Evolutionary conservation across 1,139 yeast species (phyloP).

Genomic region (Suhomyces panamericanus): DNA sequence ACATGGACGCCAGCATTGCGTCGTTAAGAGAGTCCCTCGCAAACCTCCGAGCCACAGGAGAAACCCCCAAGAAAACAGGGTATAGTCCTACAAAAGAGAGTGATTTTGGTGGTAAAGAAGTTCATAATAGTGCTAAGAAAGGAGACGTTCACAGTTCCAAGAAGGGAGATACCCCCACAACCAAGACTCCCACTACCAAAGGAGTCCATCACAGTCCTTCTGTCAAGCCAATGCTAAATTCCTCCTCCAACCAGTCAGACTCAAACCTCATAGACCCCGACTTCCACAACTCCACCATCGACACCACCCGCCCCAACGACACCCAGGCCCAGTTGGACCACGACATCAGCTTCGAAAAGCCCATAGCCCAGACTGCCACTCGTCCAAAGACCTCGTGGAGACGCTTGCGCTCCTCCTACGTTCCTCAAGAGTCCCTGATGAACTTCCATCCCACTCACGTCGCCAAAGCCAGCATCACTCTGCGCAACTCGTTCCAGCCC

Average conservation of each 20-base stretch:
- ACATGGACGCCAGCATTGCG: conserved; percentile 27
- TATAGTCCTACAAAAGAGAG: no score
- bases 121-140: no score
- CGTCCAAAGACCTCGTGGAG: conserved; percentile 25
- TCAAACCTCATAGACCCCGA: conserved; percentile 2
- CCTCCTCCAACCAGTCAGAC: no score
- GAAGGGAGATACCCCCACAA: no score
- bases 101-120: no score
- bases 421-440: conserved; percentile 7
- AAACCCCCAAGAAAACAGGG: conserved; percentile 1
- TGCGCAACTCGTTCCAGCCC: conserved; percentile 13
- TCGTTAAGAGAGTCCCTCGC: conserved; percentile 26
- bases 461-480: conserved; percentile 8
- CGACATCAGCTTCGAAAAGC: conserved; percentile 28
- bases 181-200: no score
- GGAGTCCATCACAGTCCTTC: no score
- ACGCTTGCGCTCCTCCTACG: conserved; percentile 30
- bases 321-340: conserved; percentile 35
- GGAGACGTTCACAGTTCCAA: no score
- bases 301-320: conserved; percentile 27
- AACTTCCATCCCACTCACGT: conserved; percentile 10
- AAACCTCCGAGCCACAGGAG: conserved; percentile 14
- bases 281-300: conserved; percentile 25
- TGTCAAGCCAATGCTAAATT: no score
- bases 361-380: not conserved